Base-by-base conservation (phyloP, 2,329 filamentous ascomycete species). In the Fusarium torreyae region DNA sequence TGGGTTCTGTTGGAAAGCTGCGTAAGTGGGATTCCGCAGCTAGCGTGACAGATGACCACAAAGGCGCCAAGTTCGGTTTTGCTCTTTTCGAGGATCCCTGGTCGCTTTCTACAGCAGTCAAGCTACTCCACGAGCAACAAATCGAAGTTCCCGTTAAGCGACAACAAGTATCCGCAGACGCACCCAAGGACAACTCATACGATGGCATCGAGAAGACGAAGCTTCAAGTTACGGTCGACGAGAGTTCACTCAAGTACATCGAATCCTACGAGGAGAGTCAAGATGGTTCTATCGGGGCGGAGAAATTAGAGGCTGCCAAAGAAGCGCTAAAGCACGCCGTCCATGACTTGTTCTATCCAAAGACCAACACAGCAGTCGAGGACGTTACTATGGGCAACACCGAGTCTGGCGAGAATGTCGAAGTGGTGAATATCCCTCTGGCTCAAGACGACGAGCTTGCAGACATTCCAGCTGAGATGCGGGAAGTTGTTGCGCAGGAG, bases 391-490 rank as follows among this genome's bases (percentile, higher is more conserved):
- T 95, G 93, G 86, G 86, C 46, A 91, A 92, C 65, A 87, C 85
- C 1, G 81, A 85, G 26, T 83, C 84, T 38, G 89, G 88, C 39
- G 89, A 89, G 34, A 88, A 89, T 56, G 90, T 93, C 7, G 94
- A 97, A 79, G 91, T 98, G 39, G 91, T 97, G 69, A 97, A 94
- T 60, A 97, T 98, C 62, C 91, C 94, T 6, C 86, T 97, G 33
- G 90, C 91, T 1, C 88, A 92, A 53, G 96, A 99, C 68, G 97
- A 99, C 76, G 96, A 99, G 76, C 85, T 99, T 31, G 91, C 94
- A 20, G 96, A 99, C 75, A 98, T 99, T 48, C 96, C 96, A 0
- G 91, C 93, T 1, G 96, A 98, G 77, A 97, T 97, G 94, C 91
- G 96, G 24, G 96, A 97, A 77, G 94, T 94, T 0, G 96, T 99